Evolutionary conservation across 2,329 filamentous ascomycete species (phyloP).

Genomic region (Alternaria panax): DNA sequence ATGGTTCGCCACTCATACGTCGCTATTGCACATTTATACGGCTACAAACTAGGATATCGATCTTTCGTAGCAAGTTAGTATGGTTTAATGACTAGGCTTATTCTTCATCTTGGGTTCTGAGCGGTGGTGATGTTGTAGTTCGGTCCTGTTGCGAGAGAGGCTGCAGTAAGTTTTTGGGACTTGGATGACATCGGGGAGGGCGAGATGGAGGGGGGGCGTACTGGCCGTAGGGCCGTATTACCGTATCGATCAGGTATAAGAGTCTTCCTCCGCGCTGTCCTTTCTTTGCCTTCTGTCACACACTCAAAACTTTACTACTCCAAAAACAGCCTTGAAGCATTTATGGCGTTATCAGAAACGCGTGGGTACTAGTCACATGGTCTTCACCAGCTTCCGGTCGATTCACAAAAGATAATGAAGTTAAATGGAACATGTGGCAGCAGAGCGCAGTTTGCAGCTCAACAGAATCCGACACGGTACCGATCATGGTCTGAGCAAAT

Average conservation of each 20-base stretch:
- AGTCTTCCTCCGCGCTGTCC: neutral
- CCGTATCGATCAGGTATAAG: neutral
- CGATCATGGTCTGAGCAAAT: fast-evolving
- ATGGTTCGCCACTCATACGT: neutral
- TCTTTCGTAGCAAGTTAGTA: neutral
- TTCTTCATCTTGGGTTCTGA: neutral
- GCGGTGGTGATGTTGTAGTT: neutral
- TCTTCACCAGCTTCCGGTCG: too few species aligned
- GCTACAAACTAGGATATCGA: neutral
- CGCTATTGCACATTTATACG: too few species aligned
- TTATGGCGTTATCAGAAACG: neutral
- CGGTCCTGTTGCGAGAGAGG: fast-evolving
- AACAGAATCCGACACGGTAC: fast-evolving
- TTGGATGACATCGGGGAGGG: neutral
- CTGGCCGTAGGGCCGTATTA: neutral
- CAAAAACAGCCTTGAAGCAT: neutral
- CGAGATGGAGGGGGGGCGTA: neutral
- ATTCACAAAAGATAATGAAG: too few species aligned
- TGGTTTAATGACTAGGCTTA: conserved; percentile 1
- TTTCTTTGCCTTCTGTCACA: neutral
- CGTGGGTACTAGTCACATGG: too few species aligned
- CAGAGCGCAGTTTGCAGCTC: fast-evolving
- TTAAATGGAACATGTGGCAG: neutral
- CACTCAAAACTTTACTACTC: neutral
- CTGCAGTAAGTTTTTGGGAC: fast-evolving